Base-by-base conservation (phyloP, 1,284 basidiomycete species). In the Papiliotrema fonsecae region DNA sequence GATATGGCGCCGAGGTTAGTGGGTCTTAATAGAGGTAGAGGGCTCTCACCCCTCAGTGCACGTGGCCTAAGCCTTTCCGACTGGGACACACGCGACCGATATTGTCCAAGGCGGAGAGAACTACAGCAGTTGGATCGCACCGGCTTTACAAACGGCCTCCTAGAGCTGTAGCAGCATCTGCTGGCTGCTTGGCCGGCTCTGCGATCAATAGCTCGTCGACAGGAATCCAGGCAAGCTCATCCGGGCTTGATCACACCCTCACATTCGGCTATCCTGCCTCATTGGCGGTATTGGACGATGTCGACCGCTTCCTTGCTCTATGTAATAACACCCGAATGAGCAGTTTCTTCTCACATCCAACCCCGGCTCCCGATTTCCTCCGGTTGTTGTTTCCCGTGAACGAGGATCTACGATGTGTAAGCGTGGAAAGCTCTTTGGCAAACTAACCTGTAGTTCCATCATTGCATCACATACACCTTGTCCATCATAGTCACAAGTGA, bases 301-400 rank as follows among this genome's bases (percentile, higher is more conserved):
- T 68, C 13, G 65, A 70, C 19, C 49, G 61, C 21, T 50, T 70
- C 22, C 56, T 64, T 44, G 66, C 68, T 3, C 46, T 68, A 22
- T 64, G 62, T 47, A 51, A 65, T 40, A 56, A 57, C 41, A 70
- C 68, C 5, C 53, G 59, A 36, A 67, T 70, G 68, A 64, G 65
- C 10, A 49, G 52, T n/a, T 70, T 61, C 50, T 70, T 62, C 45
- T 53, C 54, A 35, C 58, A 60, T 24, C 61, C 62, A 18, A 60
- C 66, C 22, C 40, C 40, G 25, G n/a, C n/a, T n/a, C 68, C 68
- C 24, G 61, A 66, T 13, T 70, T 69, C 28, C 50, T 70, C 19
- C 52, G 49, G 18, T 48, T 51, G 1, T 52, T 56, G 10, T 70
- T 67, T 40, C 60, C 63, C 0, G 50, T 56, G 3, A 54, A 62